Percentiles rank a stretch among this genome's conserved stretches.
These are phyloP conservation scores for Ananas comosus DNA, from an alignment of 176 grass and related monocot species.

Conservation along the genomic window DNA sequence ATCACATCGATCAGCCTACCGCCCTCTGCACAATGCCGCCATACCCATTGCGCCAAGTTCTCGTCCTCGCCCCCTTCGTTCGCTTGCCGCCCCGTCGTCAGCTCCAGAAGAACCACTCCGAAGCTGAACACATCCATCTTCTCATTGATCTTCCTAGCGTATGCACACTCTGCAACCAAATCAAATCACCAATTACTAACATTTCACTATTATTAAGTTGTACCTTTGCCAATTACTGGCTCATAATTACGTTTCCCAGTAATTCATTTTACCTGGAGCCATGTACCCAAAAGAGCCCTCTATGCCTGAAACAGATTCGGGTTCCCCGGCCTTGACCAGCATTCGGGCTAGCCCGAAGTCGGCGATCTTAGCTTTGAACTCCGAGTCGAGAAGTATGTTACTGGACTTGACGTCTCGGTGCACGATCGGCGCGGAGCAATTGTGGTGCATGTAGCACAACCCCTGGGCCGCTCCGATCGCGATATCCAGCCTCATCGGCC, in stretches of 20 bases:
- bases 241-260: slow-evolving; percentile 10
- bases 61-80: slow-evolving; percentile 34
- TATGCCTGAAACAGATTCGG: slow-evolving; percentile 20
- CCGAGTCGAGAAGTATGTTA: slow-evolving; percentile 32
- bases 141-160: slow-evolving; percentile 32
- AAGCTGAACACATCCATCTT: slow-evolving; percentile 64
- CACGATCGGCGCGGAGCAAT: slow-evolving; percentile 31
- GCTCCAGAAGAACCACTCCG: slow-evolving; percentile 54
- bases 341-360: slow-evolving; percentile 40
- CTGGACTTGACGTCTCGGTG: slow-evolving; percentile 53
- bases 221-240: background rate
- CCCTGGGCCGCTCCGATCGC: slow-evolving; percentile 42
- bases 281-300: slow-evolving; percentile 59
- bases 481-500: slow-evolving; percentile 31
- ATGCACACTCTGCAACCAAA: slow-evolving; percentile 30
- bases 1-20: slow-evolving; percentile 17
- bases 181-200: background rate
- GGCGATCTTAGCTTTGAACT: slow-evolving; percentile 43
- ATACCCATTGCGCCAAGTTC: slow-evolving; percentile 32
- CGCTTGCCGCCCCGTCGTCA: slow-evolving; percentile 22
- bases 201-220: background rate
- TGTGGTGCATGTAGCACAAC: slow-evolving; percentile 50
- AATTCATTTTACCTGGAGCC: slow-evolving; percentile 31
- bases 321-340: slow-evolving; percentile 26
- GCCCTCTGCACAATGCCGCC: slow-evolving; percentile 5